Percentiles rank a stretch among this genome's conserved stretches.
Evolutionary conservation across 106 monocot genomes (phyloP).

Genomic region (Xerophyta viscosa): DNA sequence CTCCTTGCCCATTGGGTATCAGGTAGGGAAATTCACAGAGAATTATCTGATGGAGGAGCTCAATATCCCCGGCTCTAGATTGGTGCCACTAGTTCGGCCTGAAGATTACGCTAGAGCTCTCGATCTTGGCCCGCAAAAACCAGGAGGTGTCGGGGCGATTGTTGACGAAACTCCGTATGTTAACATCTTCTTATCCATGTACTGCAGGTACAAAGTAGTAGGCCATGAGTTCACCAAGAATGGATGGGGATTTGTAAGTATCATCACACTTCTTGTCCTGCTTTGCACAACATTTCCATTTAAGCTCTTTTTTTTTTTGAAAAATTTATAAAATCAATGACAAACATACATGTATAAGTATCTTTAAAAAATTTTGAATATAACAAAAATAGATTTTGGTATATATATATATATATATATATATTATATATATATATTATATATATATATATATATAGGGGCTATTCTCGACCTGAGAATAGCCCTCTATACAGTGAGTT

Average conservation of each 20-base stretch:
- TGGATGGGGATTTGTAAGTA: constrained; percentile 97
- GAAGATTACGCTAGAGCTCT: constrained; percentile 60
- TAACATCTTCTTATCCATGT: constrained; percentile 55
- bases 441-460: too few relatives aligned
- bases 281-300: too few relatives aligned
- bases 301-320: too few relatives aligned
- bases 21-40: constrained; percentile 64
- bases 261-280: too few relatives aligned
- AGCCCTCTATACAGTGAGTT: too few relatives aligned
- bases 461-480: too few relatives aligned
- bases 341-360: too few relatives aligned
- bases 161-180: constrained; percentile 83
- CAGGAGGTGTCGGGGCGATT: constrained; percentile 75
- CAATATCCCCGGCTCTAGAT: constrained; percentile 46
- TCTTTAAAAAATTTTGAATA: too few relatives aligned
- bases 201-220: constrained; percentile 65
- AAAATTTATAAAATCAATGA: too few relatives aligned
- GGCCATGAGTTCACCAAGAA: constrained; percentile 82
- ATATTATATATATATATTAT: too few relatives aligned
- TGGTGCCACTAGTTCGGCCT: constrained; percentile 46
- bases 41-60: constrained; percentile 71
- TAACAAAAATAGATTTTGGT: too few relatives aligned
- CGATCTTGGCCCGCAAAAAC: constrained; percentile 39
- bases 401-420: too few relatives aligned
- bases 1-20: constrained; percentile 64